Conservation (phyloP, 164 flowering plant genomes). For the Vitis cinerea region DNA sequence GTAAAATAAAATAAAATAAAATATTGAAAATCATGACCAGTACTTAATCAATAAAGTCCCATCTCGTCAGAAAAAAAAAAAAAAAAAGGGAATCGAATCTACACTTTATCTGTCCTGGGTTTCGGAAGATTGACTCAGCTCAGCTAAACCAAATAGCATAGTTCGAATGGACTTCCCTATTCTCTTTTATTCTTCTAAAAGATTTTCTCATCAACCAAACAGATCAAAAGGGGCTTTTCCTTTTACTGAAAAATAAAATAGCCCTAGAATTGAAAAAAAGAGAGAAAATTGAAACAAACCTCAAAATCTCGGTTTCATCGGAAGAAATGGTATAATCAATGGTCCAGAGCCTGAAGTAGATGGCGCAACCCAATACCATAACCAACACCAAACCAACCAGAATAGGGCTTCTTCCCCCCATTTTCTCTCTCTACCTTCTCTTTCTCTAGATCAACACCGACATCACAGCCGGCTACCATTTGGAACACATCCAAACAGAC, state of each 20-base stretch:
- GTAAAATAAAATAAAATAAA: too few relatives aligned
- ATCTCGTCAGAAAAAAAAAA: too few relatives aligned
- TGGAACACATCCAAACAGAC: too few relatives aligned
- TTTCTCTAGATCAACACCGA: neutral
- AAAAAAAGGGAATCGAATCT: too few relatives aligned
- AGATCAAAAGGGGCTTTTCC: too few relatives aligned
- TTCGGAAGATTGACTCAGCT: too few relatives aligned
- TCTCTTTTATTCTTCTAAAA: too few relatives aligned
- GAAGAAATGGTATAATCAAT: slow-evolving; percentile 53
- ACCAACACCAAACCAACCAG: slow-evolving; percentile 39
- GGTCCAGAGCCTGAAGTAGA: slow-evolving; percentile 66
- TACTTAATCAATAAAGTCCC: too few relatives aligned
- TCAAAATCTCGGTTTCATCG: slow-evolving; percentile 50
- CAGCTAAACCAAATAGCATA: too few relatives aligned
- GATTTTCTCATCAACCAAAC: neutral
- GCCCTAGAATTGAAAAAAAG: neutral
- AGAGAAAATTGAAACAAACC: slow-evolving; percentile 28
- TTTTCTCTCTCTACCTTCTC: slow-evolving; percentile 3
- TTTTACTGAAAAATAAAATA: neutral
- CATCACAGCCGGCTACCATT: neutral
- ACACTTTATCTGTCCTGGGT: too few relatives aligned
- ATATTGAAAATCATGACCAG: too few relatives aligned
- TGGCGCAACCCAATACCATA: slow-evolving; percentile 42
- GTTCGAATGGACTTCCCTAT: too few relatives aligned
- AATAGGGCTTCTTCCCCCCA: slow-evolving; percentile 27